phyloP scores from a whole-genome alignment of 2,329 filamentous ascomycete genomes.

The Ilyonectria robusta region DNA sequence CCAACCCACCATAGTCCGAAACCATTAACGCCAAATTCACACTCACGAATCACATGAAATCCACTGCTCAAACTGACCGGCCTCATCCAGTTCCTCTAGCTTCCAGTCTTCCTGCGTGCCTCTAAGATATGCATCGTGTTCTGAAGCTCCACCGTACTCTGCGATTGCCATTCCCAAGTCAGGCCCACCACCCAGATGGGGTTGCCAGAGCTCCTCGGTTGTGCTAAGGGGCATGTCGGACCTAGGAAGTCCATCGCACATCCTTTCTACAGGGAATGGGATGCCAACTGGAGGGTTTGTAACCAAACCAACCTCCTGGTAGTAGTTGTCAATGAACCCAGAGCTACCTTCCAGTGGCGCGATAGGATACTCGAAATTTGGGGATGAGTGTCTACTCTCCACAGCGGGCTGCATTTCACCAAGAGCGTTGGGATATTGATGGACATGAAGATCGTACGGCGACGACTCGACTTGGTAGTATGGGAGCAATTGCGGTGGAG shows the following conservation, averaged over 20 bases:
- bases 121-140: constrained; percentile 50
- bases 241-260: constrained; percentile 30
- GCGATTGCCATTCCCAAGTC: constrained; percentile 28
- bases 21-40: constrained; percentile 13
- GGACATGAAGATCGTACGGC: constrained; percentile 31
- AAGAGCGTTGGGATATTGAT: constrained; percentile 27
- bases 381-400: constrained; percentile 42
- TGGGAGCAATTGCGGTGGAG: constrained; percentile 21
- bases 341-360: constrained; percentile 21
- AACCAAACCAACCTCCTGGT: constrained; percentile 6
- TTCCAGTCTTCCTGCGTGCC: constrained; percentile 54
- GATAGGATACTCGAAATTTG: constrained; percentile 33
- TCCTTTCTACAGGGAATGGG: constrained; percentile 6
- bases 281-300: constrained; percentile 26
- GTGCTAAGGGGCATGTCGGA: constrained; percentile 18
- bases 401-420: constrained; percentile 26
- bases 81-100: constrained; percentile 52
- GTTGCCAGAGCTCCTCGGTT: constrained; percentile 33
- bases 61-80: constrained; percentile 51
- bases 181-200: constrained; percentile 22
- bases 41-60: constrained; percentile 39
- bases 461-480: constrained; percentile 35
- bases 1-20: constrained; percentile 16
- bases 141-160: constrained; percentile 31
- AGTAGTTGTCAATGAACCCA: constrained; percentile 32